Evolutionary conservation across 805 yeast genomes (phyloP).

Genomic region (Jamesozyma lodderae): DNA sequence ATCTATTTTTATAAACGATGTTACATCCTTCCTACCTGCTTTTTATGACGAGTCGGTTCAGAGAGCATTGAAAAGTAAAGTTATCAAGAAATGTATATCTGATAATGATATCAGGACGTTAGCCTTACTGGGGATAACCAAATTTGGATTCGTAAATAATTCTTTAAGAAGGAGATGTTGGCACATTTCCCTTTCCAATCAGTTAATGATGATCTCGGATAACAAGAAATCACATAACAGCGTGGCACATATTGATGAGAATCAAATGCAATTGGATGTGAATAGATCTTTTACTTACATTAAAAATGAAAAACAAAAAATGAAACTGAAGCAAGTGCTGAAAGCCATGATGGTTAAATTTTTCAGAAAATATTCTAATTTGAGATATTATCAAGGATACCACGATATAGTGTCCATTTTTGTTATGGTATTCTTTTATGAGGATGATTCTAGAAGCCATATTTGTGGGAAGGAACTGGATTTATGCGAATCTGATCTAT

Average conservation of each 20-base stretch:
- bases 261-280: constrained; percentile 73
- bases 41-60: neutral
- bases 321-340: constrained; percentile 17
- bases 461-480: neutral
- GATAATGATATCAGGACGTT: constrained; percentile 10
- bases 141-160: constrained; percentile 21
- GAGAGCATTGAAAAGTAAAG: constrained; percentile 2
- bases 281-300: constrained; percentile 51
- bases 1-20: neutral
- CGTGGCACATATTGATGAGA: constrained; percentile 53
- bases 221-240: neutral
- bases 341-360: constrained; percentile 40
- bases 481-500: neutral
- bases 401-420: constrained; percentile 77
- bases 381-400: constrained; percentile 84
- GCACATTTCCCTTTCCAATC: constrained; percentile 25
- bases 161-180: constrained; percentile 16
- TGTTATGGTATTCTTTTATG: constrained; percentile 39
- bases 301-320: constrained; percentile 14
- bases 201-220: constrained; percentile 5
- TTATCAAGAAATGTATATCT: constrained; percentile 12
- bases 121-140: constrained; percentile 15
- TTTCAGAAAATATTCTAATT: constrained; percentile 48
- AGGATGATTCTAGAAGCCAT: neutral
- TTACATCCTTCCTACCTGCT: constrained; percentile 1